phyloP scores from a whole-genome alignment of 108 stramenopile genomes.

The Bacterosira constricta region DNA sequence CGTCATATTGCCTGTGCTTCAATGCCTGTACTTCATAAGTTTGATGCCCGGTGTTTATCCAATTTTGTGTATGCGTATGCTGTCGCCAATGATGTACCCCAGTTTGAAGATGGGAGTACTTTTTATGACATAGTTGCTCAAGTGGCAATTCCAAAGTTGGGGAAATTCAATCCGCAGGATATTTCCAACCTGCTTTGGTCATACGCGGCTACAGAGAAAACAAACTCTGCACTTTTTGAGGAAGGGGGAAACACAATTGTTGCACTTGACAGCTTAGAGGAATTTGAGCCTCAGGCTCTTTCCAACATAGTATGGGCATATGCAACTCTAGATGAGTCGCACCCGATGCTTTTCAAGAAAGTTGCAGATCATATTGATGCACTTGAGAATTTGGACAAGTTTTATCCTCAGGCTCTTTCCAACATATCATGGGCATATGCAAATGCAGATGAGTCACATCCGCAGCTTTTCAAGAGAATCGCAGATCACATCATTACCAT shows the following conservation, averaged over 20 bases:
- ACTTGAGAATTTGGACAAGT: conserved; percentile 3
- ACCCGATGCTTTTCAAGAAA: conserved; percentile 7
- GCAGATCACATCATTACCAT: conserved; percentile 4
- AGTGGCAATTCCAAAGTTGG: too few species aligned
- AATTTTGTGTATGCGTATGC: conserved; percentile 15
- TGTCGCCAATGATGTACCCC: neutral
- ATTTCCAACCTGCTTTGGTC: conserved; percentile 17
- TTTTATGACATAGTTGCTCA: conserved; percentile 2
- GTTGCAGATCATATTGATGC: conserved; percentile 4
- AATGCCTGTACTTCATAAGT: neutral
- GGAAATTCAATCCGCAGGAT: conserved; percentile 7
- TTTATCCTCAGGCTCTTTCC: conserved; percentile 15
- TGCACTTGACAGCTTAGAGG: neutral
- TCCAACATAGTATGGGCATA: neutral
- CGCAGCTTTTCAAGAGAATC: conserved; percentile 5
- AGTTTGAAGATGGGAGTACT: conserved; percentile 3
- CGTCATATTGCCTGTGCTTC: neutral
- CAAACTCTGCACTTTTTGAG: neutral
- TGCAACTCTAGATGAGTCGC: neutral
- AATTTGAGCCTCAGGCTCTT: neutral
- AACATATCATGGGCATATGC: conserved; percentile 20
- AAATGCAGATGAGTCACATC: neutral
- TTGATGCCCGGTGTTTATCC: conserved; percentile 5
- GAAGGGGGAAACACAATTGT: neutral
- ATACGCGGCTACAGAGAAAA: neutral